A percentile compares a stretch with the other conserved stretches of the same genome.
Evolutionary conservation across 2,329 filamentous ascomycete species (phyloP).

Genomic region (Fusarium falciforme): DNA sequence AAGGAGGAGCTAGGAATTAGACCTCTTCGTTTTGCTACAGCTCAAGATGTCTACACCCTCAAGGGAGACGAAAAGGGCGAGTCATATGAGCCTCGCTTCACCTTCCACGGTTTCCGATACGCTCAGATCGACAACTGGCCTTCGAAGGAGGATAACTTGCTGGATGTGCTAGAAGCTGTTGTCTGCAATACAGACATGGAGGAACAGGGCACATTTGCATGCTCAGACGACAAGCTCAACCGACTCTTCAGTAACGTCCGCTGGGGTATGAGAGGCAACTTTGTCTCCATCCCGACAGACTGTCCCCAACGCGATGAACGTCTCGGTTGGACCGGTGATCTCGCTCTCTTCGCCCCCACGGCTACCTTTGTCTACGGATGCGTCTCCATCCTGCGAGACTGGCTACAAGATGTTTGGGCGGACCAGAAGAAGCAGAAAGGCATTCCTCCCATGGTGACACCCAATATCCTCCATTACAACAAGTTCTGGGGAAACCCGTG

Average conservation of each 20-base stretch:
- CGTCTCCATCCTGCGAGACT: conserved; percentile 57
- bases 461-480: conserved; percentile 23
- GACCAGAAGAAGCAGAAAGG: conserved; percentile 35
- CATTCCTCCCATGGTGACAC: conserved; percentile 37
- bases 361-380: conserved; percentile 66
- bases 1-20: conserved; percentile 53
- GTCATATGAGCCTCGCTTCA: conserved; percentile 58
- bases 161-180: conserved; percentile 43
- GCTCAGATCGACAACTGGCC: conserved; percentile 60
- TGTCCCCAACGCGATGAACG: conserved; percentile 68
- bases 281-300: conserved; percentile 67
- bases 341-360: conserved; percentile 62
- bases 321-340: conserved; percentile 65
- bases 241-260: conserved; percentile 64
- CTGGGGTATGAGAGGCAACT: conserved; percentile 71
- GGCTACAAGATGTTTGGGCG: conserved; percentile 34
- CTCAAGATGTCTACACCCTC: conserved; percentile 59
- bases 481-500: conserved; percentile 31
- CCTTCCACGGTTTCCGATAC: conserved; percentile 68
- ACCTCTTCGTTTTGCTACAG: conserved; percentile 60
- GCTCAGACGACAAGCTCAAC: conserved; percentile 64
- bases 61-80: conserved; percentile 29
- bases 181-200: conserved; percentile 65
- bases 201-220: conserved; percentile 62
- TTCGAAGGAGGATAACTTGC: conserved; percentile 33